Evolutionary conservation across 768 basidiomycete genomes (phyloP), one percentile per base, ranked within the genome.

Genomic region (Hebeloma cylindrosporum): DNA sequence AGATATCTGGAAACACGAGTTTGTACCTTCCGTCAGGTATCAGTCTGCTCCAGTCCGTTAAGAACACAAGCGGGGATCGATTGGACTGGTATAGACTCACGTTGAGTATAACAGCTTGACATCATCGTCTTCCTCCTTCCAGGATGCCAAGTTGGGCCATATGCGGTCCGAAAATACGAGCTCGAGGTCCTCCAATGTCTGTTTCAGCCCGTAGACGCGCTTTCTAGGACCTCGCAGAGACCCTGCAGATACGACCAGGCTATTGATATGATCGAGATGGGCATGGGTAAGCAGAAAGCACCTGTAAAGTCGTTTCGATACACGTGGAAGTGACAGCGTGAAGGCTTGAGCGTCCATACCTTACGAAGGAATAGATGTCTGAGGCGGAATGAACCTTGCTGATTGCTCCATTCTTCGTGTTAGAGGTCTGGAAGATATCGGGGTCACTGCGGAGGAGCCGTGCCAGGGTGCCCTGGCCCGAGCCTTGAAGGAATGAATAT

Each of bases 191-290:
- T 80, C 63, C 32, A 93, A 73, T 7, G 81, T 82, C 40, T 80
- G 71, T 30, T 74, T 66, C 5, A 79, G 63, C 0, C 78, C 88
- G 45, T 73, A 79, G 26, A 93, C 77, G 1, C 77, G 79, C 54
- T 86, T 87, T 14, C 79, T 71, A 26, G 70, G 59, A 13, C 83
- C 84, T 23, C 63, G 62, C 5, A 89, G 60, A 1, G 91, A 83
- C 27, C 93, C 94, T 11, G 93, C 91, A 1, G 86, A 80, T 41
- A 98, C 65, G 43, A 95, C 79, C 21, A 96, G 74, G 29, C 90
- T 83, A 48, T 77, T 80, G 54, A 91, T 77, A 62, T 98, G 94
- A 66, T 98, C 94, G 20, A 97, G 67, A 64, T 98, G 94, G 0
- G 88, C 85, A 60, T 95, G 93, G 4, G 88, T 87, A 54, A 96